A percentile compares a stretch with the other conserved stretches of the same genome.
These are phyloP conservation scores for Mycena venus DNA, from an alignment of 768 basidiomycete species.

Conservation along the genomic window DNA sequence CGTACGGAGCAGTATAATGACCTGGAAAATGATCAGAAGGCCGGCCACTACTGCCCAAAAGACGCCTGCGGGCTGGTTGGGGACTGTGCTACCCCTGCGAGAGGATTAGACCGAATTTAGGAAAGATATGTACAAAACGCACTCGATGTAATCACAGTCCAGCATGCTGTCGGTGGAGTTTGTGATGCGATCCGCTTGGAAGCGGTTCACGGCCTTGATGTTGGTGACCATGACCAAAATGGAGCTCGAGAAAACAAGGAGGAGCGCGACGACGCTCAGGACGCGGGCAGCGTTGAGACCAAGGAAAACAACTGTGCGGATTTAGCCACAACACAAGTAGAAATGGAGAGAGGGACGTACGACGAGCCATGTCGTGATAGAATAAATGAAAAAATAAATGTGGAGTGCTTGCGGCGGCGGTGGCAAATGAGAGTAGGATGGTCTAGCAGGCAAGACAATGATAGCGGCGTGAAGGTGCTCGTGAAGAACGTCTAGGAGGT, in stretches of 20 bases:
- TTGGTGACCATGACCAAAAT: constrained; percentile 82
- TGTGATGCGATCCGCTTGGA: constrained; percentile 56
- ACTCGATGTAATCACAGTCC: constrained; percentile 89
- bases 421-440: constrained; percentile 11
- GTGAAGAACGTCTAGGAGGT: constrained; percentile 30
- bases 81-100: constrained; percentile 82
- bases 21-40: constrained; percentile 87
- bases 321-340: not conserved
- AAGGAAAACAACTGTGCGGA: constrained; percentile 65
- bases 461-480: constrained; percentile 22
- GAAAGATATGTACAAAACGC: constrained; percentile 41
- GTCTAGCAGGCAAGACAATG: constrained; percentile 14
- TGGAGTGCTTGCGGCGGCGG: not conserved
- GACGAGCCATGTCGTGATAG: constrained; percentile 27
- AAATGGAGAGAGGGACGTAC: not conserved
- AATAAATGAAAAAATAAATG: not conserved
- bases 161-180: constrained; percentile 45
- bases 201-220: constrained; percentile 80
- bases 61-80: constrained; percentile 91
- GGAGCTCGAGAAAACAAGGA: constrained; percentile 85
- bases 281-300: constrained; percentile 83
- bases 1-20: constrained; percentile 77
- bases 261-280: constrained; percentile 82
- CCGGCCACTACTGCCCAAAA: constrained; percentile 93
- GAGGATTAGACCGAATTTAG: not conserved